Conservation (phyloP, 2,329 filamentous ascomycete genomes). For the Exophiala phaeomuriformis region DNA sequence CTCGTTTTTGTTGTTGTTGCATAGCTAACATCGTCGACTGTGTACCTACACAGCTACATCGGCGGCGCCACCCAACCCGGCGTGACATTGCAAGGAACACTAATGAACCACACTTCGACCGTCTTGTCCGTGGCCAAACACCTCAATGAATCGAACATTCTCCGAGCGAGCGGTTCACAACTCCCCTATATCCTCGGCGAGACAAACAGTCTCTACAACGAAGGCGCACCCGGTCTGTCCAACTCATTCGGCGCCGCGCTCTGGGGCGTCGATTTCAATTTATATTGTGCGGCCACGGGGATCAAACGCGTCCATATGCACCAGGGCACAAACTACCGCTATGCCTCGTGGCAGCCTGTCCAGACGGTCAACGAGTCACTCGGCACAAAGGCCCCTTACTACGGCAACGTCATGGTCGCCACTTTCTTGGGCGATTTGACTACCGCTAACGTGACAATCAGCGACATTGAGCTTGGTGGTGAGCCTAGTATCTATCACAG, state of each 20-base stretch:
- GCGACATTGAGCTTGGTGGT: constrained; percentile 40
- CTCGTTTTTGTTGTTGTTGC: not conserved
- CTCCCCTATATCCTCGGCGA: constrained; percentile 54
- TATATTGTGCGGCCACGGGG: constrained; percentile 50
- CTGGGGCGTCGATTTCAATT: constrained; percentile 57
- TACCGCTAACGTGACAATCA: constrained; percentile 37
- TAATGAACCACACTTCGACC: constrained; percentile 57
- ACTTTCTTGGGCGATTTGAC: constrained; percentile 45
- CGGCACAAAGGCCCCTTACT: constrained; percentile 59
- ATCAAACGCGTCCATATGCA: constrained; percentile 58
- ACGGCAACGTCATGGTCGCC: constrained; percentile 54
- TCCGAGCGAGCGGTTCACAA: constrained; percentile 25
- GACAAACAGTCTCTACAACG: constrained; percentile 56
- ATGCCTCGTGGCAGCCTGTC: constrained; percentile 55
- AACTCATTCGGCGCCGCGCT: constrained; percentile 60
- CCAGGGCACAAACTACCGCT: constrained; percentile 57
- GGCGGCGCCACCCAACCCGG: constrained; percentile 52
- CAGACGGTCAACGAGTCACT: constrained; percentile 32
- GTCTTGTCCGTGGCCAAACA: constrained; percentile 47
- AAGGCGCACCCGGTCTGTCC: constrained; percentile 55
- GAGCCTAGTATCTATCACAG: constrained; percentile 33
- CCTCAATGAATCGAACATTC: constrained; percentile 43
- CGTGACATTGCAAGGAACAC: constrained; percentile 54
- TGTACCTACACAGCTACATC: constrained; percentile 49
- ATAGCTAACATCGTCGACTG: not conserved